Evolutionary conservation across 768 basidiomycete genomes (phyloP).

Genomic region (Tricholoma saponaceum): DNA sequence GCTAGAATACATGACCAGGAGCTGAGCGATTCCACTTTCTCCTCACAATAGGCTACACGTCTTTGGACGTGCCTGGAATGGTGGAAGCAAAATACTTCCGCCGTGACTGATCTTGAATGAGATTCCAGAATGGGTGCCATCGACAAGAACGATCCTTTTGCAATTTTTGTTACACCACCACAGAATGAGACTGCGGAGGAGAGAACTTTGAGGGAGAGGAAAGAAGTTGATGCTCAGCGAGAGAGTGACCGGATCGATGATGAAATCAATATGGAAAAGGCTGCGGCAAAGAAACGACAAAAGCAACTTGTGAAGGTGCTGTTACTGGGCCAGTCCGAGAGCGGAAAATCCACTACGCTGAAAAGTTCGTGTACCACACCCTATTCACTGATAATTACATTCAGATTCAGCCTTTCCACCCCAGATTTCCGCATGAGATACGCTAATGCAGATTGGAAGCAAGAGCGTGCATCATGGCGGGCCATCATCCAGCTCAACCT

Average conservation of each 20-base stretch:
- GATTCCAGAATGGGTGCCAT: neutral
- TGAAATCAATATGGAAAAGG: slow-evolving; percentile 42
- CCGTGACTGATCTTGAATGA: no score
- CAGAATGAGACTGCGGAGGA: slow-evolving; percentile 50
- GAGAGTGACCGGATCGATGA: slow-evolving; percentile 61
- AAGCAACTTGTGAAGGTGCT: slow-evolving; percentile 42
- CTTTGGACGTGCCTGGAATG: no score
- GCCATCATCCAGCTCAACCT: slow-evolving; percentile 78
- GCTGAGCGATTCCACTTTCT: no score
- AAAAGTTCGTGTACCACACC: slow-evolving; percentile 39
- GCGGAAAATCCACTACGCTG: slow-evolving; percentile 59
- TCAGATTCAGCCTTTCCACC: neutral
- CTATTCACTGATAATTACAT: neutral
- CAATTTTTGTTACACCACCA: slow-evolving; percentile 53
- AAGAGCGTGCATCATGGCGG: slow-evolving; percentile 69
- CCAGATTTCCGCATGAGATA: slow-evolving; percentile 72
- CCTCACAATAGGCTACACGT: no score
- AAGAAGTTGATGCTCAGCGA: slow-evolving; percentile 54
- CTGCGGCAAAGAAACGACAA: slow-evolving; percentile 39
- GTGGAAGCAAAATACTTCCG: no score
- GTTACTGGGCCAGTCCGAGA: slow-evolving; percentile 58
- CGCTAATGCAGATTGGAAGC: slow-evolving; percentile 54
- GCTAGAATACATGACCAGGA: no score
- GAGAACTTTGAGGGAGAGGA: slow-evolving; percentile 34
- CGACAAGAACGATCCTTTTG: slow-evolving; percentile 48